phyloP scores from a whole-genome alignment of 306 rosid species.

The Senna siamea region DNA sequence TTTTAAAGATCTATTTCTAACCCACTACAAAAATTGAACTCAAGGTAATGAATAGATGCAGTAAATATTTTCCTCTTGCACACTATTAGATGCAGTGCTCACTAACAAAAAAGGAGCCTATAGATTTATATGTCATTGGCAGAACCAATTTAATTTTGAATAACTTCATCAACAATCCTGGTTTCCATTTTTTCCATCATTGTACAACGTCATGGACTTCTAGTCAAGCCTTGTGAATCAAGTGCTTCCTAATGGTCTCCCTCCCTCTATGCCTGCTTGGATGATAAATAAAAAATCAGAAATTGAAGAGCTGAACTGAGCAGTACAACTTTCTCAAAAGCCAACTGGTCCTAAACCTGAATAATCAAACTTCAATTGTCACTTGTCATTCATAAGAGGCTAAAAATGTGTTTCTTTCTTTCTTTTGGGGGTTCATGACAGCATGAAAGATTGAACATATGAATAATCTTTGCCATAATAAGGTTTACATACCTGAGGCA shows the following conservation, averaged over 20 bases:
- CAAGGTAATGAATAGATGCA: background rate
- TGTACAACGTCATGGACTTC: no score
- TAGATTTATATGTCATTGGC: background rate
- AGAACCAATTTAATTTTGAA: conserved; percentile 15
- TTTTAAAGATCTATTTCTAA: background rate
- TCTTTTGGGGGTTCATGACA: background rate
- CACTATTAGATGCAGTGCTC: no score
- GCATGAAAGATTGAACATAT: background rate
- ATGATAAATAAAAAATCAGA: background rate
- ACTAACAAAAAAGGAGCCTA: no score
- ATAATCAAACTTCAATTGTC: conserved; percentile 28
- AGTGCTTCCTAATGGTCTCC: background rate
- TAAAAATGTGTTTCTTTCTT: background rate
- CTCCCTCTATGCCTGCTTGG: conserved; percentile 6
- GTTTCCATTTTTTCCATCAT: conserved; percentile 10
- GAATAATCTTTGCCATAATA: conserved; percentile 1
- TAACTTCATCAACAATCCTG: conserved; percentile 8
- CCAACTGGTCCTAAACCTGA: conserved; percentile 63
- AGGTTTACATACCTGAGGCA: conserved; percentile 47
- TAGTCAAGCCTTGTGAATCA: conserved; percentile 3
- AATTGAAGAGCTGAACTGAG: conserved; percentile 19
- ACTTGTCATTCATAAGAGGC: conserved; percentile 1
- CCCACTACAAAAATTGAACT: conserved; percentile 10
- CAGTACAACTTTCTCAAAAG: conserved; percentile 31
- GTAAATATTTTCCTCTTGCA: background rate